phyloP scores from a whole-genome alignment of 1,284 basidiomycete genomes.

The Vanrija pseudolonga region DNA sequence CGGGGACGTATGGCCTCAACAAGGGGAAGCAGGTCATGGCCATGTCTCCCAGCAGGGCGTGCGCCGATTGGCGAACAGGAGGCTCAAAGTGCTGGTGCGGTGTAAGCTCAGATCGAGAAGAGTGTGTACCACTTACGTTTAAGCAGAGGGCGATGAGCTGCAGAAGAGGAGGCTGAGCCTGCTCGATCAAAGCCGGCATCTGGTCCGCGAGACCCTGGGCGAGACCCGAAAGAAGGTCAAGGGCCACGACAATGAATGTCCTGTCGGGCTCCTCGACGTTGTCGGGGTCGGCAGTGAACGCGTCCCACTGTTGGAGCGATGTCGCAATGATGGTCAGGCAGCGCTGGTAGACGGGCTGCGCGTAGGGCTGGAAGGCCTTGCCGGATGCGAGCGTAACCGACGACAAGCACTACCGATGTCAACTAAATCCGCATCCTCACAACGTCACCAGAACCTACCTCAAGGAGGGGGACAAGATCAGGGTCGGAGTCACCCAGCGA shows the following conservation, averaged over 20 bases:
- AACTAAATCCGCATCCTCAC: neutral
- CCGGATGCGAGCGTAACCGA: conserved; percentile 97
- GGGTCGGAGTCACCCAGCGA: conserved; percentile 85
- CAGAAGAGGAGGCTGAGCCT: conserved; percentile 70
- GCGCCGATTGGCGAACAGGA: conserved; percentile 91
- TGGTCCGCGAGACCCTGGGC: conserved; percentile 86
- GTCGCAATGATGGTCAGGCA: conserved; percentile 82
- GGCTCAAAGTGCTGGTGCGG: conserved; percentile 74
- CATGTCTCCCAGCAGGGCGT: conserved; percentile 94
- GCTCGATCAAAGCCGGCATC: conserved; percentile 66
- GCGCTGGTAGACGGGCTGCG: conserved; percentile 86
- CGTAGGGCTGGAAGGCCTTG: conserved; percentile 82
- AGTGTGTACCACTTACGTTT: conserved; percentile 52
- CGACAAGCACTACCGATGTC: conserved; percentile 72
- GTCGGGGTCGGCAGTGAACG: conserved; percentile 61
- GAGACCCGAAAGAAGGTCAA: conserved; percentile 91
- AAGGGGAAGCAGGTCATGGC: conserved; percentile 84
- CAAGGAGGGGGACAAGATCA: conserved; percentile 88
- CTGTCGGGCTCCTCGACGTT: conserved; percentile 83
- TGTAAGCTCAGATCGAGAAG: neutral
- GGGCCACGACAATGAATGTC: conserved; percentile 91
- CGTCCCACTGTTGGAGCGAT: conserved; percentile 73
- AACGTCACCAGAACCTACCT: conserved; percentile 60
- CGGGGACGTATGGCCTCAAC: conserved; percentile 76
- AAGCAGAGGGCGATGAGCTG: conserved; percentile 76